Percentiles rank a stretch among this genome's conserved stretches.
Conservation (phyloP, 2,329 filamentous ascomycete genomes). For the Hypoxylon sp. region DNA sequence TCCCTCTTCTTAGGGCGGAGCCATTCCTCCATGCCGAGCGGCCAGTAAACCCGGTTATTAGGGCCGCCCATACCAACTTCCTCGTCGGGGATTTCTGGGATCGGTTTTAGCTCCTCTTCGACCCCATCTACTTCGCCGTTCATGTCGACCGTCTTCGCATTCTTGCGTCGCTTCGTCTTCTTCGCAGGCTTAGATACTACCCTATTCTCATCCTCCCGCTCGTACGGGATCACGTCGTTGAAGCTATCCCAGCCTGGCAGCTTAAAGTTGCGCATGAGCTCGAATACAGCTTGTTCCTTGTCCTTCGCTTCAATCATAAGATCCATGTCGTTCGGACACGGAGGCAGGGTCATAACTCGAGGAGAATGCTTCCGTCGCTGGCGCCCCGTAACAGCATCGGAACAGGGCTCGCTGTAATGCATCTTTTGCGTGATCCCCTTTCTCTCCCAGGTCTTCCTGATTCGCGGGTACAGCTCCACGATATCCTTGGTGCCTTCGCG, state of each 20-base stretch:
- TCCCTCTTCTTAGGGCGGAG: conserved; percentile 83
- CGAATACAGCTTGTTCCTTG: conserved; percentile 96
- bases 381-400: conserved; percentile 81
- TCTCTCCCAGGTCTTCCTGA: conserved; percentile 84
- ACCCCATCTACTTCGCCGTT: conserved; percentile 57
- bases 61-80: conserved; percentile 90
- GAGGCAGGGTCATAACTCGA: conserved; percentile 83
- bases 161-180: conserved; percentile 62
- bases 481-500: conserved; percentile 91
- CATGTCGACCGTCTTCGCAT: conserved; percentile 53
- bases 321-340: conserved; percentile 87
- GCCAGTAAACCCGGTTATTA: conserved; percentile 89
- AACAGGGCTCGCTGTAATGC: conserved; percentile 91
- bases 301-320: conserved; percentile 99
- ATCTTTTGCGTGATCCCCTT: conserved; percentile 94
- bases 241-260: conserved; percentile 84
- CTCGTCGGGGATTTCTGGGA: conserved; percentile 70
- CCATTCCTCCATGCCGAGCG: conserved; percentile 91
- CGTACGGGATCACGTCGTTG: conserved; percentile 83
- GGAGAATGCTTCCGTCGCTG: conserved; percentile 89
- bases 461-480: conserved; percentile 79
- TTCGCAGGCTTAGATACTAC: conserved; percentile 64
- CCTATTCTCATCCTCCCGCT: conserved; percentile 82
- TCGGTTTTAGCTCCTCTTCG: conserved; percentile 58
- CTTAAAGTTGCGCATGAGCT: conserved; percentile 90